Evolutionary conservation across 805 yeast species (phyloP).

Genomic region (Cyberlindnera samutprakarnensis): DNA sequence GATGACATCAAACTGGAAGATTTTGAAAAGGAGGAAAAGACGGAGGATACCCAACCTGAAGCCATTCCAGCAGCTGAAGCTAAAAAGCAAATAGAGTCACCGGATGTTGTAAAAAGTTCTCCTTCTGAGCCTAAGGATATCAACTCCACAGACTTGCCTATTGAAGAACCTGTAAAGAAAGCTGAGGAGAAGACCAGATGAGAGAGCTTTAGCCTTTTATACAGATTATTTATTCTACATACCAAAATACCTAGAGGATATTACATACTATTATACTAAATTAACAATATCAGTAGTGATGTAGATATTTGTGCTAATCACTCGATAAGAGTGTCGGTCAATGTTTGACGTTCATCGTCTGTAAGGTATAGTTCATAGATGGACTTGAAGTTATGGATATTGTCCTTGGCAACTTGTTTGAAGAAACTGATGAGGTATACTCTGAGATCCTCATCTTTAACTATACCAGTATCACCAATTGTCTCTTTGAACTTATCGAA

Average conservation of each 20-base stretch:
- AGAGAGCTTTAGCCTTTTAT: too few species aligned
- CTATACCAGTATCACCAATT: conserved; percentile 33
- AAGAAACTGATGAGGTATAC: conserved; percentile 43
- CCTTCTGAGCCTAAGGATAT: background rate
- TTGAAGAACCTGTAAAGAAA: too few species aligned
- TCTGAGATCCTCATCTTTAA: conserved; percentile 15
- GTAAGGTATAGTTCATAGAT: conserved; percentile 37
- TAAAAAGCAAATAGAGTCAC: conserved; percentile 9
- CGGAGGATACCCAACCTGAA: conserved; percentile 5
- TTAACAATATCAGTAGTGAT: too few species aligned
- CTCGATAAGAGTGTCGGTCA: conserved; percentile 34
- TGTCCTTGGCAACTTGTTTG: conserved; percentile 32
- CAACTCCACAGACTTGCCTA: background rate
- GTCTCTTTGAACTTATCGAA: conserved; percentile 56
- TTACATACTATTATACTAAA: too few species aligned
- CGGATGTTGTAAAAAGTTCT: conserved; percentile 4
- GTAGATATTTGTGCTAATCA: too few species aligned
- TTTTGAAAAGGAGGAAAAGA: conserved; percentile 22
- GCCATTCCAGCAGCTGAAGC: conserved; percentile 8
- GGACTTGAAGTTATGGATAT: conserved; percentile 42
- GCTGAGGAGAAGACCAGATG: too few species aligned
- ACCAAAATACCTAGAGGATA: too few species aligned
- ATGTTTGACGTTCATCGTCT: conserved; percentile 43
- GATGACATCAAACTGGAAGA: conserved; percentile 33
- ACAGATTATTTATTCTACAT: too few species aligned